A percentile compares a stretch with the other conserved stretches of the same genome.
Conservation (phyloP, 1,139 yeast species). For the Chernovozyma aurita region DNA sequence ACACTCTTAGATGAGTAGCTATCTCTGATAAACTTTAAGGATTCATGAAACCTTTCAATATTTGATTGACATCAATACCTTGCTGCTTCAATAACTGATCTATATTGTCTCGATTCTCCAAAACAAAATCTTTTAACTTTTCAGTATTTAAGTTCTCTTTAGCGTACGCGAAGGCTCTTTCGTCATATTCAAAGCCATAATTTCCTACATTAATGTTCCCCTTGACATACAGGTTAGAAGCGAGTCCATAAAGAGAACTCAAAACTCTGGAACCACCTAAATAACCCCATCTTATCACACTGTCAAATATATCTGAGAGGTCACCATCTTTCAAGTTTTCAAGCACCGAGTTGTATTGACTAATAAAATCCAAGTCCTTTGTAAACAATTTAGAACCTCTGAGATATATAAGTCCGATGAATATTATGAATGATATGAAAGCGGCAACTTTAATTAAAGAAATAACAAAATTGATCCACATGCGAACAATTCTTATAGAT, state of each 20-base stretch:
- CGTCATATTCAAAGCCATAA: slow-evolving; percentile 7
- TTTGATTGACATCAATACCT: slow-evolving; percentile 9
- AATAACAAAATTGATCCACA: slow-evolving; percentile 25
- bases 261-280: neutral
- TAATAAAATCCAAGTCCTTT: slow-evolving; percentile 16
- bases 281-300: slow-evolving; percentile 3
- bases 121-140: slow-evolving; percentile 14
- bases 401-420: slow-evolving; percentile 14
- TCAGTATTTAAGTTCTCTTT: slow-evolving; percentile 15
- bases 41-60: slow-evolving; percentile 4
- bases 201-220: neutral
- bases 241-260: neutral
- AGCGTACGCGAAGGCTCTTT: slow-evolving; percentile 17
- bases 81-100: slow-evolving; percentile 9
- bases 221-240: neutral
- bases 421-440: slow-evolving; percentile 8
- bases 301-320: slow-evolving; percentile 8
- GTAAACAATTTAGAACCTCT: slow-evolving; percentile 18
- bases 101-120: slow-evolving; percentile 12
- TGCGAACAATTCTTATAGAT: slow-evolving; percentile 15
- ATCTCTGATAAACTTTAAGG: no score
- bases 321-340: neutral
- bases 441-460: slow-evolving; percentile 17
- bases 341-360: neutral
- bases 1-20: no score